Conservation (phyloP, 495 filamentous ascomycete species). For the Lasiosphaeria ovina region DNA sequence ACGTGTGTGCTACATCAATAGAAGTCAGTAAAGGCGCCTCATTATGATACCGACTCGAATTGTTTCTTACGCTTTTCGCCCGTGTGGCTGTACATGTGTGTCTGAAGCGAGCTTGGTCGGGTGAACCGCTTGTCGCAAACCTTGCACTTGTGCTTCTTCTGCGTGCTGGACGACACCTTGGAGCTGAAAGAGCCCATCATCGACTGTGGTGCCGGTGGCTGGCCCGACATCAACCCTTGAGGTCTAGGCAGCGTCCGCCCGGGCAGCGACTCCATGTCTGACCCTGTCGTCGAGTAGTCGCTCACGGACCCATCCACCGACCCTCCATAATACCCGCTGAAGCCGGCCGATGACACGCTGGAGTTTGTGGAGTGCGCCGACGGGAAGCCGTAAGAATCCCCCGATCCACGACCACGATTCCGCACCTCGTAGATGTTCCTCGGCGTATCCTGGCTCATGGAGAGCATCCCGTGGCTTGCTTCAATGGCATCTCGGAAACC, state of each 20-base stretch:
- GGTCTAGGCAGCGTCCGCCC: conserved; percentile 84
- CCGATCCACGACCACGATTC: conserved; percentile 57
- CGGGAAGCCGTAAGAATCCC: conserved; percentile 93
- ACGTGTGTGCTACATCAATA: conserved; percentile 70
- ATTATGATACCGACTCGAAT: not conserved
- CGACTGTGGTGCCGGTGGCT: conserved; percentile 82
- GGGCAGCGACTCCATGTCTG: conserved; percentile 71
- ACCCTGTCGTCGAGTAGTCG: conserved; percentile 91
- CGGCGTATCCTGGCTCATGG: conserved; percentile 88
- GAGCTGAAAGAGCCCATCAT: conserved; percentile 99
- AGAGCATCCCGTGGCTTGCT: conserved; percentile 81
- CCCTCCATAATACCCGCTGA: conserved; percentile 75
- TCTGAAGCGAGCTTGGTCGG: conserved; percentile 91
- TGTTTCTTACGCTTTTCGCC: conserved; percentile 91
- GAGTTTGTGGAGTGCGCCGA: conserved; percentile 88
- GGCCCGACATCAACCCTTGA: conserved; percentile 62
- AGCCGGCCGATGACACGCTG: conserved; percentile 81
- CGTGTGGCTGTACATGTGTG: conserved; percentile 98
- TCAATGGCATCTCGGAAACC: conserved; percentile 82
- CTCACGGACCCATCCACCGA: conserved; percentile 89
- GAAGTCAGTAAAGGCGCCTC: conserved; percentile 34
- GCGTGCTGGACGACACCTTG: conserved; percentile 90
- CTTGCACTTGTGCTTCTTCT: conserved; percentile 99
- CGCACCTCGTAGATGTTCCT: conserved; percentile 80
- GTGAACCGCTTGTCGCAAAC: conserved; percentile 99